Conservation (phyloP, 2,329 filamentous ascomycete species). For the Fusarium secorum region DNA sequence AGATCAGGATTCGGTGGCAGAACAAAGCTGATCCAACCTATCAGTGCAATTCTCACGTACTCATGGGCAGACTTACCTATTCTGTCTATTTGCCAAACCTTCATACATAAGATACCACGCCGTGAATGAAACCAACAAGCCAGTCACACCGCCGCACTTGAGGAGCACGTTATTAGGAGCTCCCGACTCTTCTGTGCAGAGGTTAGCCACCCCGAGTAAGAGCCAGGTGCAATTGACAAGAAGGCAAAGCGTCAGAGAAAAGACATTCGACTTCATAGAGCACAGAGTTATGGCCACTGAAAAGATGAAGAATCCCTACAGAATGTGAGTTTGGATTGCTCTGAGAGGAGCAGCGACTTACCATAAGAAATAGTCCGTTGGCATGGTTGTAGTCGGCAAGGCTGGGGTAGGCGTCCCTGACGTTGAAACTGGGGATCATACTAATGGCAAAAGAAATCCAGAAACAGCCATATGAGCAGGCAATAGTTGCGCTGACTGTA, state of each 20-base stretch:
- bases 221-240: slow-evolving; percentile 13
- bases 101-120: slow-evolving; percentile 18
- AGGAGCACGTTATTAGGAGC: neutral
- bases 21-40: neutral
- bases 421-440: slow-evolving; percentile 2
- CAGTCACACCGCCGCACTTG: slow-evolving; percentile 3
- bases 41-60: fast-evolving
- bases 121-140: neutral
- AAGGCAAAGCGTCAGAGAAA: slow-evolving; percentile 9
- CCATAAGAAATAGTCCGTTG: slow-evolving; percentile 5
- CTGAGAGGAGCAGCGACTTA: neutral
- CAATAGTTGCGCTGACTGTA: slow-evolving; percentile 6
- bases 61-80: neutral
- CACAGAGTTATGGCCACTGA: slow-evolving; percentile 2
- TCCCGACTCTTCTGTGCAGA: neutral
- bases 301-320: slow-evolving; percentile 11
- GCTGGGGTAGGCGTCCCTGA: slow-evolving; percentile 1
- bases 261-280: slow-evolving; percentile 11
- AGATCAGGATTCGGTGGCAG: neutral
- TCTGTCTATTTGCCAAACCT: slow-evolving; percentile 4
- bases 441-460: slow-evolving; percentile 16
- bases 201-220: neutral
- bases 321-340: neutral
- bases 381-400: slow-evolving; percentile 7
- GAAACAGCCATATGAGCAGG: slow-evolving; percentile 12